Conservation (phyloP, 495 filamentous ascomycete genomes). For the Penicillium lagena region DNA sequence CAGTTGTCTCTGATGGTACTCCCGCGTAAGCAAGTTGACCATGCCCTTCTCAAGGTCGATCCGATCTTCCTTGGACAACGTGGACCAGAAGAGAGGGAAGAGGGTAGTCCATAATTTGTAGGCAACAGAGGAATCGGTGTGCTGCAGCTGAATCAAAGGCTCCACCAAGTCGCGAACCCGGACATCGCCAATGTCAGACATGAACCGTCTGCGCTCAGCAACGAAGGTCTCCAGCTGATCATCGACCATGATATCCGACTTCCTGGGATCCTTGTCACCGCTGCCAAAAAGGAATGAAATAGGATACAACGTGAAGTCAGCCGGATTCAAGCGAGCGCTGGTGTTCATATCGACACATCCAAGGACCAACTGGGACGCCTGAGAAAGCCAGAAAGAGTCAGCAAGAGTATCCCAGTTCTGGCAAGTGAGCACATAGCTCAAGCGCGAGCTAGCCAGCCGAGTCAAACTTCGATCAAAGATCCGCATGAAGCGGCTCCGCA, state of each 20-base stretch:
- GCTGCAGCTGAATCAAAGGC: conserved; percentile 90
- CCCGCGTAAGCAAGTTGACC: conserved; percentile 79
- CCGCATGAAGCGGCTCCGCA: conserved; percentile 91
- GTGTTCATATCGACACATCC: conserved; percentile 83
- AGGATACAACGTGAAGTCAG: conserved; percentile 75
- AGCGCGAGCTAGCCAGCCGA: conserved; percentile 73
- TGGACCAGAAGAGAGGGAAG: conserved; percentile 92
- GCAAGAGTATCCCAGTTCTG: conserved; percentile 96
- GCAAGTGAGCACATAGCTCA: conserved; percentile 81
- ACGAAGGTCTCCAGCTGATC: conserved; percentile 77
- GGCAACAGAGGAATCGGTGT: conserved; percentile 71
- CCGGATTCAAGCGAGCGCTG: conserved; percentile 63
- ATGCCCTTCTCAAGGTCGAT: conserved; percentile 87
- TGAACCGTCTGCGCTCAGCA: conserved; percentile 70
- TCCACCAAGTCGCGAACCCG: conserved; percentile 82
- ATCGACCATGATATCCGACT: conserved; percentile 68
- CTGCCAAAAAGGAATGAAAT: conserved; percentile 59
- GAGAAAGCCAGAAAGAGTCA: conserved; percentile 94
- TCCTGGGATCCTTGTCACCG: conserved; percentile 62
- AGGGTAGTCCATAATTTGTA: conserved; percentile 85
- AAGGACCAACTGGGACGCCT: conserved; percentile 85
- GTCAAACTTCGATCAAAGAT: conserved; percentile 92
- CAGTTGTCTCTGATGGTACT: conserved; percentile 89
- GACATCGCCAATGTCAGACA: conserved; percentile 73
- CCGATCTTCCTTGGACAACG: conserved; percentile 77